phyloP scores from a whole-genome alignment of 768 basidiomycete genomes.

The Zangia roseola region DNA sequence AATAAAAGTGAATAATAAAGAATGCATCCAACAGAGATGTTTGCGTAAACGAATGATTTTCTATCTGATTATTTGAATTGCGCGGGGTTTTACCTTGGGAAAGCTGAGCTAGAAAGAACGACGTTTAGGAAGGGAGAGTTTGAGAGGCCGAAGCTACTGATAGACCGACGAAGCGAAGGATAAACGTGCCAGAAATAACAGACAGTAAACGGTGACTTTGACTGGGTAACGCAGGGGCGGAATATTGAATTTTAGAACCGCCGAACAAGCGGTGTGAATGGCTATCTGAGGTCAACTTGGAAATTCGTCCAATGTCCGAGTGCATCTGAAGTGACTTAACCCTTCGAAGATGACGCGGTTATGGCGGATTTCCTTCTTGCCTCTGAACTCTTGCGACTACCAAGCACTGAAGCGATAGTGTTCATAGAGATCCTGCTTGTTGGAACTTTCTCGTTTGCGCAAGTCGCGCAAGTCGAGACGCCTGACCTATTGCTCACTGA shows the following conservation, averaged over 20 bases:
- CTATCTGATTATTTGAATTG: conserved; percentile 8
- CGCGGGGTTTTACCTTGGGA: not conserved
- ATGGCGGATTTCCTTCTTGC: conserved; percentile 24
- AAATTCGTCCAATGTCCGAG: too few species aligned
- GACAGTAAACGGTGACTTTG: not conserved
- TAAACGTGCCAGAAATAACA: conserved; percentile 4
- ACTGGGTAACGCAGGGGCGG: not conserved
- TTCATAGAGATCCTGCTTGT: conserved; percentile 28
- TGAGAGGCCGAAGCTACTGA: not conserved
- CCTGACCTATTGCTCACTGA: conserved; percentile 27
- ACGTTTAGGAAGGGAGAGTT: conserved; percentile 4
- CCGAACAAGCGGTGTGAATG: not conserved
- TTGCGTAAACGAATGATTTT: conserved; percentile 13
- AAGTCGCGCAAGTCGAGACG: conserved; percentile 29
- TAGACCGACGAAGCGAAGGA: conserved; percentile 2
- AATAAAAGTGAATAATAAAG: conserved; percentile 13
- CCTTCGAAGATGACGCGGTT: conserved; percentile 28
- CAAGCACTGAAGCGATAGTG: conserved; percentile 23
- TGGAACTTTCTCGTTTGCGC: conserved; percentile 24
- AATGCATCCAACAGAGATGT: conserved; percentile 17
- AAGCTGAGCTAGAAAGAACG: conserved; percentile 5
- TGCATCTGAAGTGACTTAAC: conserved; percentile 14
- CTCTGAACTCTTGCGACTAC: conserved; percentile 29
- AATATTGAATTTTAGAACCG: not conserved
- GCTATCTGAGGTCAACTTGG: too few species aligned